phyloP scores from a whole-genome alignment of 805 yeast species.

The Starmerella bombicola region DNA sequence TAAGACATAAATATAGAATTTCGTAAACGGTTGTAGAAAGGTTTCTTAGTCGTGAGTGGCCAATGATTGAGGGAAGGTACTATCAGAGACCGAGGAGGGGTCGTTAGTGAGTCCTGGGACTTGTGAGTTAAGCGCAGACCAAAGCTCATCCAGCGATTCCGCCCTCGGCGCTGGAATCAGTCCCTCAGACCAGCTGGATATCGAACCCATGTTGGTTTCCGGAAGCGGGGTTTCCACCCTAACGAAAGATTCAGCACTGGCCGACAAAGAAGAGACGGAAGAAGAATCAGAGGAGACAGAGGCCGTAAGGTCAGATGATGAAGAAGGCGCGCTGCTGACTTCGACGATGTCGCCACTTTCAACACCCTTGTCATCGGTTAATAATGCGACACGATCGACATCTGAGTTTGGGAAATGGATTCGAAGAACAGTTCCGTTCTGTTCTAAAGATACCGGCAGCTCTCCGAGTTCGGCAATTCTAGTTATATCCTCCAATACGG shows the following conservation, averaged over 20 bases:
- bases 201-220: not conserved
- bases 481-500: conserved; percentile 34
- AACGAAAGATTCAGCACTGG: not conserved
- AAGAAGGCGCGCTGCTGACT: conserved; percentile 4
- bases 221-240: not conserved
- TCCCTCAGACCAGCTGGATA: no score
- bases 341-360: conserved; percentile 41
- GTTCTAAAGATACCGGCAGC: conserved; percentile 43
- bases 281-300: not conserved
- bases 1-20: no score
- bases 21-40: not conserved
- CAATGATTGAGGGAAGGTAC: not conserved
- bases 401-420: conserved; percentile 67
- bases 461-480: conserved; percentile 48
- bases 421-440: conserved; percentile 31
- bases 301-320: not conserved
- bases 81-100: not conserved
- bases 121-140: not conserved
- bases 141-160: not conserved
- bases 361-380: conserved; percentile 49
- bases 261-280: not conserved
- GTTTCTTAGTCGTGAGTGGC: not conserved
- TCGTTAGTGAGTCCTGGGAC: not conserved
- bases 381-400: conserved; percentile 40
- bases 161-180: not conserved